phyloP scores from a whole-genome alignment of 805 yeast species.

The Wickerhamomyces kurtzmanii region DNA sequence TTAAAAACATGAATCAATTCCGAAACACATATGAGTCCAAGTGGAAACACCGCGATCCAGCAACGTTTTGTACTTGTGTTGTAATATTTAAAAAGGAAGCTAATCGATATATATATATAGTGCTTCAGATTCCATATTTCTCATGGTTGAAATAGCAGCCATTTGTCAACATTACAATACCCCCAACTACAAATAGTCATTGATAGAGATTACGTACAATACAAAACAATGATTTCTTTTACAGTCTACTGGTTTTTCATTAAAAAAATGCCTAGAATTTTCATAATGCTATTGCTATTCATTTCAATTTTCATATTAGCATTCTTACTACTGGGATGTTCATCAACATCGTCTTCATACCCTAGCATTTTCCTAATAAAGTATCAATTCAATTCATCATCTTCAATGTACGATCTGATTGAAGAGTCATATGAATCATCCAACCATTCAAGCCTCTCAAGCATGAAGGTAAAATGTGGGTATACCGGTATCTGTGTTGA shows the following conservation, averaged over 20 bases:
- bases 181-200: too few relatives aligned
- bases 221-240: conserved; percentile 4
- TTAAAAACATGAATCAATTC: too few relatives aligned
- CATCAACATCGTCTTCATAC: conserved; percentile 27
- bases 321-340: conserved; percentile 49
- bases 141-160: too few relatives aligned
- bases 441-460: conserved; percentile 24
- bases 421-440: conserved; percentile 23
- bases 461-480: conserved; percentile 39
- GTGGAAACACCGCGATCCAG: too few relatives aligned
- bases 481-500: conserved; percentile 49
- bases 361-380: conserved; percentile 40
- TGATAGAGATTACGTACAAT: too few relatives aligned
- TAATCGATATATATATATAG: too few relatives aligned
- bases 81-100: too few relatives aligned
- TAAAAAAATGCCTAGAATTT: conserved; percentile 31
- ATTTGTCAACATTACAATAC: too few relatives aligned
- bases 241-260: conserved; percentile 15
- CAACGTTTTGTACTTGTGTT: too few relatives aligned
- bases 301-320: conserved; percentile 40
- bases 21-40: too few relatives aligned
- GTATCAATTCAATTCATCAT: conserved; percentile 35
- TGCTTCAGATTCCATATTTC: too few relatives aligned
- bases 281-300: conserved; percentile 30
- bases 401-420: conserved; percentile 31